These are phyloP conservation scores for Jatropha podagrica DNA, from an alignment of 441 rosid genomes.

Conservation along the genomic window DNA sequence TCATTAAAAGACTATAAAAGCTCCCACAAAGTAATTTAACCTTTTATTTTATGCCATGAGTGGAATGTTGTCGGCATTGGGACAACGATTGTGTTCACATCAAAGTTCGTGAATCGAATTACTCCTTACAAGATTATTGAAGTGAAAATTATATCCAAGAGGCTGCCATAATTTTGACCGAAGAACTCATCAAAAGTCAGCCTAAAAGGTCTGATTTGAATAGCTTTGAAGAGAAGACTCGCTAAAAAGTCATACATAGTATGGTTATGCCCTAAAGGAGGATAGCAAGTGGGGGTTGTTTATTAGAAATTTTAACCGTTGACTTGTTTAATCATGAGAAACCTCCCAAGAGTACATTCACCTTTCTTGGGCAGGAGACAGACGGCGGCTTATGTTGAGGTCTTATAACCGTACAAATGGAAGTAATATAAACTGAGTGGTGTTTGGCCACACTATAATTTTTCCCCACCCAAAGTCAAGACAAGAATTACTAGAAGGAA, in stretches of 20 bases:
- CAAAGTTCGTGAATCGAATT: not conserved
- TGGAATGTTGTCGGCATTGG: not conserved
- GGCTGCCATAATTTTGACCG: slow-evolving; percentile 21
- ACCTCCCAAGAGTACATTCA: not conserved
- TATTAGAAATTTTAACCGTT: not conserved
- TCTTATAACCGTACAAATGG: not conserved
- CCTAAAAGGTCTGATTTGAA: not conserved
- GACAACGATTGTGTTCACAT: not conserved
- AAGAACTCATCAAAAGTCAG: slow-evolving; percentile 1
- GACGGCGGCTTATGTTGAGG: not conserved
- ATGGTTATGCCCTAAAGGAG: not conserved
- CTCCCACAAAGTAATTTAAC: not conserved
- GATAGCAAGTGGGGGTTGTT: not conserved
- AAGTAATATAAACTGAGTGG: not conserved
- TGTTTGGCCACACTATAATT: not conserved
- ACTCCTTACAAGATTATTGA: not conserved
- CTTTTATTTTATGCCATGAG: not conserved
- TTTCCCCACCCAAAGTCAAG: not conserved
- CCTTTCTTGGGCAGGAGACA: not conserved
- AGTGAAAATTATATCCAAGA: slow-evolving; percentile 5
- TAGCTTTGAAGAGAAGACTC: not conserved
- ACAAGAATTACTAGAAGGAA: not conserved
- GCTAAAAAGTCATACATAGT: not conserved
- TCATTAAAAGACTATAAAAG: not conserved
- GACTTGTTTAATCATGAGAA: not conserved